phyloP scores from a whole-genome alignment of 1,284 basidiomycete species.

The Ustilago nuda region DNA sequence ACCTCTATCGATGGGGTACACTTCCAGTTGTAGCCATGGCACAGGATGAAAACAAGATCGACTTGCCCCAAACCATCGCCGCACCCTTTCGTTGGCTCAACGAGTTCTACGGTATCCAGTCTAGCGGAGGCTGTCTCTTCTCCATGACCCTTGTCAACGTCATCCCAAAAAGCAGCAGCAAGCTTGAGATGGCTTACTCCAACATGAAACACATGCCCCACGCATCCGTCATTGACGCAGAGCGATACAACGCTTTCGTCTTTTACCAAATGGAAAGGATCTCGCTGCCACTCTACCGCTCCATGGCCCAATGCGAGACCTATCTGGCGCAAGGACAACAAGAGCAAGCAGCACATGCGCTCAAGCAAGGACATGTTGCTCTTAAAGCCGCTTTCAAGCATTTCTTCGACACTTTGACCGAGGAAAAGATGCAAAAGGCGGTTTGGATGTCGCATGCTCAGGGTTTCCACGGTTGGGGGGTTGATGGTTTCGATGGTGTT shows the following conservation, averaged over 20 bases:
- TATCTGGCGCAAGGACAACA: slow-evolving; percentile 24
- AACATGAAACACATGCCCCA: slow-evolving; percentile 53
- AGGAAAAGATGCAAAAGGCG: slow-evolving; percentile 45
- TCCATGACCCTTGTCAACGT: slow-evolving; percentile 52
- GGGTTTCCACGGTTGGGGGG: slow-evolving; percentile 52
- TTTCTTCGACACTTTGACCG: slow-evolving; percentile 50
- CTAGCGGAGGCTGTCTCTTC: slow-evolving; percentile 46
- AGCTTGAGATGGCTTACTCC: slow-evolving; percentile 39
- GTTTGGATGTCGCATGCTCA: slow-evolving; percentile 55
- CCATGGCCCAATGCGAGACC: slow-evolving; percentile 38
- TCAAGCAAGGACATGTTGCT: slow-evolving; percentile 37
- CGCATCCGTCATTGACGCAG: slow-evolving; percentile 33
- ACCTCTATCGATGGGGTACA: slow-evolving; percentile 51
- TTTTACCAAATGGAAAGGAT: slow-evolving; percentile 50
- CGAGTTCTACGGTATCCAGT: slow-evolving; percentile 46
- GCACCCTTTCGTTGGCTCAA: slow-evolving; percentile 48
- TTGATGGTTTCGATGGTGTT: slow-evolving; percentile 50
- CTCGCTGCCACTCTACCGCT: slow-evolving; percentile 37
- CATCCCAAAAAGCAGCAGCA: slow-evolving; percentile 3
- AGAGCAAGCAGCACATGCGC: slow-evolving; percentile 33
- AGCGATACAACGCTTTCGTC: slow-evolving; percentile 47
- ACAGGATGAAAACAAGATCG: slow-evolving; percentile 41
- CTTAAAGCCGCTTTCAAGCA: slow-evolving; percentile 46
- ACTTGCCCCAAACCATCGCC: slow-evolving; percentile 29
- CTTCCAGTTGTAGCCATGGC: slow-evolving; percentile 49